A percentile compares a stretch with the other conserved stretches of the same genome.
These are phyloP conservation scores for Sindora glabra DNA, from an alignment of 306 rosid genomes.

Conservation along the genomic window DNA sequence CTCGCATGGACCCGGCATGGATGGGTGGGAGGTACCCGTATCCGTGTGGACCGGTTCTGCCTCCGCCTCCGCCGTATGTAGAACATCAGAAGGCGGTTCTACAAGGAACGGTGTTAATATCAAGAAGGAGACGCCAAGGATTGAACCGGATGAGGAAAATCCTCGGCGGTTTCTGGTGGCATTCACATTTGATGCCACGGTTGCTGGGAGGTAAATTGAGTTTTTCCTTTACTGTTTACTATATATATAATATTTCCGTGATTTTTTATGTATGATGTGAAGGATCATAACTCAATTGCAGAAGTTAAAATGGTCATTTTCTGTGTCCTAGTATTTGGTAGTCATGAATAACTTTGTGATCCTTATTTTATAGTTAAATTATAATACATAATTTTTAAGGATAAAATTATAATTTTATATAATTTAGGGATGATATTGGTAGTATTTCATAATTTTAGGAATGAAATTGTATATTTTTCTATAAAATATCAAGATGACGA, in stretches of 20 bases:
- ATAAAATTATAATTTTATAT: too few species aligned
- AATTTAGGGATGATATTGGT: too few species aligned
- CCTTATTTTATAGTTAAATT: too few species aligned
- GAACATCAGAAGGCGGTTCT: slow-evolving; percentile 92
- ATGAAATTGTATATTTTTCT: too few species aligned
- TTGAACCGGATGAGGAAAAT: slow-evolving; percentile 70
- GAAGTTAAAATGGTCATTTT: background rate
- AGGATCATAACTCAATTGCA: background rate
- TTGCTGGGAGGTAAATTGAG: slow-evolving; percentile 61
- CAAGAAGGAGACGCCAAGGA: slow-evolving; percentile 76
- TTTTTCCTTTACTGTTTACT: background rate
- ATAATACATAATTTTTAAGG: too few species aligned
- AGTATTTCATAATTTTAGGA: too few species aligned
- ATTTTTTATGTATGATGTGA: background rate
- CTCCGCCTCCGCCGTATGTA: slow-evolving; percentile 52
- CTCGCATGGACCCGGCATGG: slow-evolving; percentile 29
- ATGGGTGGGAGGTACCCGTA: slow-evolving; percentile 55
- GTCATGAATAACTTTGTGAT: too few species aligned
- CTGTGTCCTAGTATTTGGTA: background rate
- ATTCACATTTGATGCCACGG: slow-evolving; percentile 80
- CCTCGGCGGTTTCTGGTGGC: too few species aligned
- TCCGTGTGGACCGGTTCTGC: slow-evolving; percentile 41
- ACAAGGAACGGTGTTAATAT: slow-evolving; percentile 81
- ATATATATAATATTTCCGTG: background rate
- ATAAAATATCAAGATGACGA: too few species aligned